Base-by-base conservation (phyloP, 805 yeast species). In the Ogataea angusta region DNA sequence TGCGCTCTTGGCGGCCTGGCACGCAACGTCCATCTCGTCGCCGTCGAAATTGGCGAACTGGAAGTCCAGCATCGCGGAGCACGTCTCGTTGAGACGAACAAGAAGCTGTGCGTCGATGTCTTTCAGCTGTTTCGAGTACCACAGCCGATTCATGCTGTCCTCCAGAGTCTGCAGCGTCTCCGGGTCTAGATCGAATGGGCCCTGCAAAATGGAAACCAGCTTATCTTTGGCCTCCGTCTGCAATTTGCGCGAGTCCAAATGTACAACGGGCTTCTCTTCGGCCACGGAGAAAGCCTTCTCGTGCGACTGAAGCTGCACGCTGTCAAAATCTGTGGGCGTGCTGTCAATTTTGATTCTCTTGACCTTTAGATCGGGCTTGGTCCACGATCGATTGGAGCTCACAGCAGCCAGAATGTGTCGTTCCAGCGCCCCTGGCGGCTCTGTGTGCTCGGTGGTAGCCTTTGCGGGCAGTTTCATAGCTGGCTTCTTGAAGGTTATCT, bases 401-500 rank as follows among this genome's bases (percentile, higher is more conserved):
- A 49, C 38, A 2, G 31, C 42, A 1, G 38, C 31, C 4, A 54
- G 38, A 4, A 58, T 40, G 21, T 31, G 29, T 16, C 34, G 24
- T 29, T 56, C 62, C 21, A 50, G 30, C 10, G 26, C 12, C 10
- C 46, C 48, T 1, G 21, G 13, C 6, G 30, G 30, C 25, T 15
- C 10, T 14, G 8, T 14, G 7, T 17, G 29, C 14, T 18, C 14
- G 12, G 17, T 10, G 4, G 18, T 13, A 12, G 36, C 24, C 2
- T 22, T 24, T 9, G 30, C 24, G 14, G 16, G 27, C 7, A 48
- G 30, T n/a, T 44, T 46, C 30, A 51, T 25, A 1, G 58, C 59
- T 1, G 70, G 69, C 35, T 63, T 62, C 32, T 62, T 64, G 52
- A 72, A 72, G n/a, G 44, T 42, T 6, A 63, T 30, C 15, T 38